Evolutionary conservation across 2,329 filamentous ascomycete genomes (phyloP).

Genomic region (Microcyclospora tardicrescens): DNA sequence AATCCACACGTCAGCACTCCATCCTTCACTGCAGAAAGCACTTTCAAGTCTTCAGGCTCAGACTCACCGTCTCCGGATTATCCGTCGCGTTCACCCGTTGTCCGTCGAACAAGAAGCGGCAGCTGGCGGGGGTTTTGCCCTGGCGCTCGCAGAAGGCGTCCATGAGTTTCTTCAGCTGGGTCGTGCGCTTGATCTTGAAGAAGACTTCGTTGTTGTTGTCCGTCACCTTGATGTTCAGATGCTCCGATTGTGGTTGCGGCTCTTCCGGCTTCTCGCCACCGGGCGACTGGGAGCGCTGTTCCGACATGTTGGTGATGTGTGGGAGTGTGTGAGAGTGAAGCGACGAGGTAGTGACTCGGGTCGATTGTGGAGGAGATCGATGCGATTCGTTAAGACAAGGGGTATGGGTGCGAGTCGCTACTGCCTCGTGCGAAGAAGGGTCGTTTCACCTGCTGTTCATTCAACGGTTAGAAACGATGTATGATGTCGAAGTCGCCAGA

Average conservation of each 20-base stretch:
- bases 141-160: slow-evolving; percentile 93
- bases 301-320: slow-evolving; percentile 39
- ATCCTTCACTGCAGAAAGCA: background rate
- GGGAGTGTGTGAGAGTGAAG: background rate
- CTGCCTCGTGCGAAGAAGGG: too few relatives aligned
- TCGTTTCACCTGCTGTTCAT: too few relatives aligned
- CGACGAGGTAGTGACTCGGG: background rate
- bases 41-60: slow-evolving; percentile 1
- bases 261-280: slow-evolving; percentile 29
- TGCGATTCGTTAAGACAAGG: too few relatives aligned
- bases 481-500: too few relatives aligned
- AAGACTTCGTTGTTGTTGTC: slow-evolving; percentile 99
- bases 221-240: slow-evolving; percentile 98
- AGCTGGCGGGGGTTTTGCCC: slow-evolving; percentile 71
- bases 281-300: slow-evolving; percentile 22
- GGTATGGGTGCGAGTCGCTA: too few relatives aligned
- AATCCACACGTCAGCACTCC: background rate
- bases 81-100: slow-evolving; percentile 78
- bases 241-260: slow-evolving; percentile 46
- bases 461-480: too few relatives aligned
- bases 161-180: slow-evolving; percentile 95
- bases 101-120: slow-evolving; percentile 95
- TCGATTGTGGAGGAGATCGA: too few relatives aligned
- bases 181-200: slow-evolving; percentile 98
- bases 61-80: slow-evolving; percentile 78